Evolutionary conservation across 352 stramenopile species (phyloP).

Genomic region (Pythium inflatum): DNA sequence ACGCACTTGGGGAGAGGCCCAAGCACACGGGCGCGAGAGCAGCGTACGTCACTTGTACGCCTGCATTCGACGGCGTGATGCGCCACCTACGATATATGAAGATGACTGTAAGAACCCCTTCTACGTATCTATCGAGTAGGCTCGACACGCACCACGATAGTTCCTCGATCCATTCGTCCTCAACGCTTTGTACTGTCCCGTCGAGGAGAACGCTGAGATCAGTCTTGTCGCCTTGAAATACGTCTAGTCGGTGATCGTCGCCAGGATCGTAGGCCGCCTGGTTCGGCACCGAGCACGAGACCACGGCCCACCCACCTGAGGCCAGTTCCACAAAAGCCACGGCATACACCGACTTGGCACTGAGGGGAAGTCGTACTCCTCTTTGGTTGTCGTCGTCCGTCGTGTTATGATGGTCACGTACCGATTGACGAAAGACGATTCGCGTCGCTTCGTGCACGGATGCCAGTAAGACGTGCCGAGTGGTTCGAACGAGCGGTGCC

Average conservation of each 20-base stretch:
- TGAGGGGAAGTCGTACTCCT: too few relatives aligned
- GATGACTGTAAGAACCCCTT: background rate
- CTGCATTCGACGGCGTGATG: background rate
- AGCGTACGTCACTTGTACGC: conserved; percentile 5
- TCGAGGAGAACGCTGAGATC: too few relatives aligned
- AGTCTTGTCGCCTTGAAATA: too few relatives aligned
- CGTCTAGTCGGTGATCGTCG: too few relatives aligned
- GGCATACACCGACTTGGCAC: conserved; percentile 23
- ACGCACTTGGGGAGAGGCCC: conserved; percentile 2
- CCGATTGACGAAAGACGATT: conserved; percentile 2
- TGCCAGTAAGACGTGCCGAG: background rate
- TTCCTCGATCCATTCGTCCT: conserved; percentile 24
- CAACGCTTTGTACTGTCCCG: background rate
- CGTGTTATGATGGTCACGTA: background rate
- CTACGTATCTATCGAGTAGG: too few relatives aligned
- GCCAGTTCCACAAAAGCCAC: background rate
- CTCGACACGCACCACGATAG: conserved; percentile 23
- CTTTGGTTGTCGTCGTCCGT: too few relatives aligned
- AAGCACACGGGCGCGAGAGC: conserved; percentile 11
- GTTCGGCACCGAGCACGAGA: conserved; percentile 21
- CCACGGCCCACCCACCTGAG: background rate
- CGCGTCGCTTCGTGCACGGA: background rate
- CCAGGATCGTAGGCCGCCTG: conserved; percentile 5
- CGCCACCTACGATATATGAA: conserved; percentile 11
- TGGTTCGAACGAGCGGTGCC: conserved; percentile 4